Conservation (phyloP, 2,329 filamentous ascomycete genomes). For the Exophiala sp. region DNA sequence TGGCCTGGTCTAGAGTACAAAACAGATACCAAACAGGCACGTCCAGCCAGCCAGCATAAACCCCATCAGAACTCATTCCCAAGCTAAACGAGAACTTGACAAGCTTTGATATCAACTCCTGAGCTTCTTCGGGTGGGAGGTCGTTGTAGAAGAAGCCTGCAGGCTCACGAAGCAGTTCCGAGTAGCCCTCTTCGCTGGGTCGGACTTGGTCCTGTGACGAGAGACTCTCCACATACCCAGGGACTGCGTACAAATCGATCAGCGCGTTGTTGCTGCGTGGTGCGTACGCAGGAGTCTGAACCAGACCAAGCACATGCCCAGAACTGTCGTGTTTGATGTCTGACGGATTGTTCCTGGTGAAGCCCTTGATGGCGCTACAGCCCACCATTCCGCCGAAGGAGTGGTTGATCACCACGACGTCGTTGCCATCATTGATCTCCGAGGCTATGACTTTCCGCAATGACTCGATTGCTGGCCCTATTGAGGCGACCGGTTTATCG, state of each 20-base stretch:
- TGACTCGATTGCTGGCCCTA: constrained; percentile 1
- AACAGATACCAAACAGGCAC: constrained; percentile 48
- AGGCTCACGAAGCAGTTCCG: constrained; percentile 37
- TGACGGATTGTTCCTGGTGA: constrained; percentile 12
- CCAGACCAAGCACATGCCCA: constrained; percentile 45
- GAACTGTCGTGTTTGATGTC: not conserved
- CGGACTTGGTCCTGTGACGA: constrained; percentile 27
- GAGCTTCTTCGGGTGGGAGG: constrained; percentile 42
- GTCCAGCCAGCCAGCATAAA: constrained; percentile 48
- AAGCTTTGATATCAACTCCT: constrained; percentile 43
- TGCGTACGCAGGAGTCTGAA: constrained; percentile 46
- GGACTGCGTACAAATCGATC: constrained; percentile 39
- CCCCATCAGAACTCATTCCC: constrained; percentile 42
- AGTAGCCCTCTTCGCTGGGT: constrained; percentile 38
- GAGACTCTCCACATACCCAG: constrained; percentile 38
- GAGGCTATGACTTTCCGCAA: constrained; percentile 5
- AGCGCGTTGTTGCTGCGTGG: constrained; percentile 39
- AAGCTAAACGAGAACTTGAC: constrained; percentile 42
- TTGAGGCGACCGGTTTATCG: constrained; percentile 3
- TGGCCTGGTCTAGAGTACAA: constrained; percentile 40
- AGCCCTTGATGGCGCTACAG: constrained; percentile 12
- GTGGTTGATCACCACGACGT: constrained; percentile 17
- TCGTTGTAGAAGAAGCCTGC: constrained; percentile 51
- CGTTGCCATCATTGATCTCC: constrained; percentile 6
- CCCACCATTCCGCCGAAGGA: constrained; percentile 15